Conservation (phyloP, 2,329 filamentous ascomycete species). For the Aspergillus intermedius region DNA sequence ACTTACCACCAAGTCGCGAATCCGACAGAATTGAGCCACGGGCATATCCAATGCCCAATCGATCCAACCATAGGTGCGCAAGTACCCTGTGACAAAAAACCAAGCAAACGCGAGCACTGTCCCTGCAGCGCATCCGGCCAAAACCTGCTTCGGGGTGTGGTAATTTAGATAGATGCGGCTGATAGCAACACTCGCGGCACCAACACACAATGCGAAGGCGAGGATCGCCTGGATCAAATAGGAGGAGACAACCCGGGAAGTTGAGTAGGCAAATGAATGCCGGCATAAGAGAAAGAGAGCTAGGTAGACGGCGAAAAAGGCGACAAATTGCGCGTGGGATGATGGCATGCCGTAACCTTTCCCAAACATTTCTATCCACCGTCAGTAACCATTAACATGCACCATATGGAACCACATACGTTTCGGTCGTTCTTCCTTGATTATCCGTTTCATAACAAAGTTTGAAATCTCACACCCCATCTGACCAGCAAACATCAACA, state of each 20-base stretch:
- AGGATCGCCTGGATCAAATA: conserved; percentile 53
- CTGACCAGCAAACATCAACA: conserved; percentile 86
- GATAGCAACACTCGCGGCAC: conserved; percentile 65
- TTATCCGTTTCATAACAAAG: conserved; percentile 78
- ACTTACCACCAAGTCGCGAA: conserved; percentile 76
- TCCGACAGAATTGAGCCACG: conserved; percentile 58
- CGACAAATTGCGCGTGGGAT: conserved; percentile 90
- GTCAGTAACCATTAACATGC: not conserved
- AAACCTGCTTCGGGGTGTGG: conserved; percentile 79
- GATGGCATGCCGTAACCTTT: conserved; percentile 98
- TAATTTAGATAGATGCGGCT: conserved; percentile 90
- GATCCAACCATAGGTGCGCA: conserved; percentile 63
- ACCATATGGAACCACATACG: conserved; percentile 46
- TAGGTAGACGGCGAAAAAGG: conserved; percentile 82
- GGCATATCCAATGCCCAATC: conserved; percentile 64
- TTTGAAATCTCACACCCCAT: conserved; percentile 87
- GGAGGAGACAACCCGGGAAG: conserved; percentile 36
- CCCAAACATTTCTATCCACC: conserved; percentile 57
- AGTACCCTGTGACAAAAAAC: conserved; percentile 65
- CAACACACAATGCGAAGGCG: conserved; percentile 51
- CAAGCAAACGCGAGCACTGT: conserved; percentile 64
- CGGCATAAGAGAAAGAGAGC: conserved; percentile 77
- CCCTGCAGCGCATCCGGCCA: conserved; percentile 71
- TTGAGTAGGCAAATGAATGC: conserved; percentile 54
- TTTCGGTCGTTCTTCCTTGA: conserved; percentile 83